A percentile compares a stretch with the other conserved stretches of the same genome.
phyloP scores from a whole-genome alignment of 352 stramenopile species.

The Globisporangium barbulae region DNA sequence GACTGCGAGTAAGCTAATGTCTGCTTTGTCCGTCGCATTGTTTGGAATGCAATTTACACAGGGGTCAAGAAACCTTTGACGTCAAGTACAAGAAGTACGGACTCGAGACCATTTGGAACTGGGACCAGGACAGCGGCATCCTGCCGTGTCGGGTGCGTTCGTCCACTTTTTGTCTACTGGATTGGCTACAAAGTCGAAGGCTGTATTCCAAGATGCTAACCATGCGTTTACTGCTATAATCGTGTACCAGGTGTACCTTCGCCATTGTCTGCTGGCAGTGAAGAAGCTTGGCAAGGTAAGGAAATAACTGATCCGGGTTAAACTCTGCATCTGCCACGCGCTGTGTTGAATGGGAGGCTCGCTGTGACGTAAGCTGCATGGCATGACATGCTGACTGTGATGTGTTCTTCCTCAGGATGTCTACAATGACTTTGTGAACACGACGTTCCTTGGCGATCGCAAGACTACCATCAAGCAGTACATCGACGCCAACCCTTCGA shows the following conservation, averaged over 20 bases:
- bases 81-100: constrained; percentile 82
- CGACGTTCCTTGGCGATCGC: constrained; percentile 90
- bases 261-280: constrained; percentile 90
- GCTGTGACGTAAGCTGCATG: neutral
- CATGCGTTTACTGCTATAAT: neutral
- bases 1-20: neutral
- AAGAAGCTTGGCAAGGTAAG: constrained; percentile 64
- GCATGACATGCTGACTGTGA: neutral
- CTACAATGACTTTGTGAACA: constrained; percentile 82
- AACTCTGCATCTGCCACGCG: neutral
- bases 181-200: neutral
- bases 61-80: constrained; percentile 79
- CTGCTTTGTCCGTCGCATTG: neutral
- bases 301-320: neutral
- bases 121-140: constrained; percentile 74
- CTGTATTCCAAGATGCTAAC: neutral
- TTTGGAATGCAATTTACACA: constrained; percentile 18
- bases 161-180: neutral
- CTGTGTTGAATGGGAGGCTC: too few species aligned
- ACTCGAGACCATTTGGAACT: constrained; percentile 91
- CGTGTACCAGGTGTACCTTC: constrained; percentile 76
- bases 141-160: constrained; percentile 72
- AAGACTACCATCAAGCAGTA: constrained; percentile 86
- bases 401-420: constrained; percentile 29
- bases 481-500: constrained; percentile 65